Evolutionary conservation across 2,329 filamentous ascomycete genomes (phyloP).

Genomic region (Ambrosiella beaveri): DNA sequence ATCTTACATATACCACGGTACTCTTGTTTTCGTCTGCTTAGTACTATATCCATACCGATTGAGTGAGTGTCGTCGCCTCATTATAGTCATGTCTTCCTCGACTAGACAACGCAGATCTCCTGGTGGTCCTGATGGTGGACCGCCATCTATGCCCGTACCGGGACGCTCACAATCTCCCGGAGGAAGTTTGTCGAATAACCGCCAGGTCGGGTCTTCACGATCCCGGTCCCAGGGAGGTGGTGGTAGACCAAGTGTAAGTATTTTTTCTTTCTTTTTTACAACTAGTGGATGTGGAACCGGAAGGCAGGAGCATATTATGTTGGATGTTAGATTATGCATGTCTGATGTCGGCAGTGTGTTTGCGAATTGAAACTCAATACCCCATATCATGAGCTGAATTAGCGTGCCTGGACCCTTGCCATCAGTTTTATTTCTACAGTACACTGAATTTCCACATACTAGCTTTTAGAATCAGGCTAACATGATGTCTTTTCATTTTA

Average conservation of each 20-base stretch:
- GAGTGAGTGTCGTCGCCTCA: background rate
- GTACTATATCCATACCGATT: too few species aligned
- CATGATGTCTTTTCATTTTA: background rate
- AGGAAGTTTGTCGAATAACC: conserved; percentile 39
- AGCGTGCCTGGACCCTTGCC: too few species aligned
- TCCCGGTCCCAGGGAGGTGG: conserved; percentile 17
- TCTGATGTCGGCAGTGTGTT: background rate
- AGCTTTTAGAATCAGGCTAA: background rate
- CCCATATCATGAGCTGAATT: background rate
- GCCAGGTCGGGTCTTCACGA: conserved; percentile 48
- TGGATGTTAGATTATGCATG: background rate
- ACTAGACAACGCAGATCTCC: conserved; percentile 43
- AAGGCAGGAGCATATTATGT: background rate
- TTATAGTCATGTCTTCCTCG: conserved; percentile 12
- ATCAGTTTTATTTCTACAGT: too few species aligned
- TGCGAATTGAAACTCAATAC: background rate
- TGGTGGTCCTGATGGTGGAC: conserved; percentile 35
- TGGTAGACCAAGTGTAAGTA: conserved; percentile 42
- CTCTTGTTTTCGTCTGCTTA: too few species aligned
- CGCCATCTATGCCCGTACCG: conserved; percentile 32
- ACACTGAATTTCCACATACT: too few species aligned
- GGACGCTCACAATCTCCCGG: conserved; percentile 42
- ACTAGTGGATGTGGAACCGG: too few species aligned
- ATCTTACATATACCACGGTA: too few species aligned
- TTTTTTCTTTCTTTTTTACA: background rate